Base-by-base conservation (phyloP, 192 early-diverging fungal species). In the Coemansia sp. region DNA sequence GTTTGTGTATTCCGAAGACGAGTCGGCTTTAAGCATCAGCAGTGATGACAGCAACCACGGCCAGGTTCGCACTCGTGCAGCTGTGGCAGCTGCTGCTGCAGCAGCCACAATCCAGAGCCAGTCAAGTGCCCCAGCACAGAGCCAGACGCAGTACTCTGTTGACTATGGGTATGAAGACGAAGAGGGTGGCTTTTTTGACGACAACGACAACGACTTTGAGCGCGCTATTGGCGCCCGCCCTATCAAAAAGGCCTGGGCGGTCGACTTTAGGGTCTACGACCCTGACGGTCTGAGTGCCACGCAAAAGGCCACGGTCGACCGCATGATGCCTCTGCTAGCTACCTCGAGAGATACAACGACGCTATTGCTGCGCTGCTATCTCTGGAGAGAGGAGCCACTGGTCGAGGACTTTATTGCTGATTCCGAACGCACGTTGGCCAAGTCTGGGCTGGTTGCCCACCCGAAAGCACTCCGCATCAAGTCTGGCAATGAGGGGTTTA, bases 401-500 rank as follows among this genome's bases (percentile, higher is more conserved):
- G 66, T 82, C 46, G 79, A 82, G 51, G 65, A 62, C 69, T 74
- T 73, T 40, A 38, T 82, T 60, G 37, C 56, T 10, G 75, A 82
- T 53, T 57, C 60, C 3, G 71, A 70, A 13, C 61, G 71, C 36
- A 77, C 75, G 24, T 39, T 82, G 51, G 66, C 64, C 39, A 70
- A 69, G 46, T 68, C 59, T 9, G 79, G 79, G 2, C 26, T 82
- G 14, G 20, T 51, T 7, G 57, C 66, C 4, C 42, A 66, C 33
- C 61, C 64, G 37, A 46, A 56, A 11, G 26, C 40, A 26, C 67
- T 67, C 28, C 21, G 56, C 48, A 62, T 78, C 34, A 45, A 63
- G 59, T 13, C 65, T 16, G 71, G 74, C 18, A 70, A 76, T 39
- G 42, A 55, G 6, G 70, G 62, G 18, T 95, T 96, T 69, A 76